phyloP scores from a whole-genome alignment of 768 basidiomycete genomes.

The Rubroboletus satanas region DNA sequence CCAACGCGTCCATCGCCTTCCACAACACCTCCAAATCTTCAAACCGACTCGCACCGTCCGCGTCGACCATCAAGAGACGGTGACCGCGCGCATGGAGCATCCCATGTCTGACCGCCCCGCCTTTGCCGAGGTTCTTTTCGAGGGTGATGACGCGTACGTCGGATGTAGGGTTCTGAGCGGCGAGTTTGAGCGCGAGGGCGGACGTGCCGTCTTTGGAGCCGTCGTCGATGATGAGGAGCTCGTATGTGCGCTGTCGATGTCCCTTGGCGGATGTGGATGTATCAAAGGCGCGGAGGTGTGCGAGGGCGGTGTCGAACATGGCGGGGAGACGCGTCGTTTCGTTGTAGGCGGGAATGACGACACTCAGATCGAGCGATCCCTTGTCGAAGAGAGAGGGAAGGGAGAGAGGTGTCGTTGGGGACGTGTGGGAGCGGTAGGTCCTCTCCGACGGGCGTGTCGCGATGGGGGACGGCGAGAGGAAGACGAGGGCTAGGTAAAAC shows the following conservation, averaged over 20 bases:
- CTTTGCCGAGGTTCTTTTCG: conserved; percentile 83
- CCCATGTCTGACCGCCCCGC: conserved; percentile 89
- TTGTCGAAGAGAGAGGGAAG: conserved; percentile 55
- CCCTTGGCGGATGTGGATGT: background rate
- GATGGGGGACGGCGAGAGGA: conserved; percentile 72
- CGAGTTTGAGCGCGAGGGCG: conserved; percentile 58
- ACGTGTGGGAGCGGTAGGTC: conserved; percentile 57
- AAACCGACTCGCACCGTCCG: conserved; percentile 90
- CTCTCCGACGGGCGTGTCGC: conserved; percentile 63
- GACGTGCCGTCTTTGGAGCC: conserved; percentile 80
- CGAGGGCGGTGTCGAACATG: conserved; percentile 78
- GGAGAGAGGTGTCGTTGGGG: conserved; percentile 50
- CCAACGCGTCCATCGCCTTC: conserved; percentile 63
- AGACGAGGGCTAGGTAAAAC: conserved; percentile 66
- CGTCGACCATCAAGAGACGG: conserved; percentile 87
- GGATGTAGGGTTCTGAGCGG: conserved; percentile 46
- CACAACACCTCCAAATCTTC: conserved; percentile 79
- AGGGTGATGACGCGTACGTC: conserved; percentile 79
- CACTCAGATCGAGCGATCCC: conserved; percentile 63
- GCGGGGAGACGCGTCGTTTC: conserved; percentile 76
- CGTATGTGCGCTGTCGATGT: conserved; percentile 43
- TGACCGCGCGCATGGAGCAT: conserved; percentile 78
- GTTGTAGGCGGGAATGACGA: conserved; percentile 91
- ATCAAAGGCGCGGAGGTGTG: conserved; percentile 47
- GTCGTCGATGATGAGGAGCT: conserved; percentile 88